phyloP scores from a whole-genome alignment of 139 green algal species.

The Tetradesmus obliquus region DNA sequence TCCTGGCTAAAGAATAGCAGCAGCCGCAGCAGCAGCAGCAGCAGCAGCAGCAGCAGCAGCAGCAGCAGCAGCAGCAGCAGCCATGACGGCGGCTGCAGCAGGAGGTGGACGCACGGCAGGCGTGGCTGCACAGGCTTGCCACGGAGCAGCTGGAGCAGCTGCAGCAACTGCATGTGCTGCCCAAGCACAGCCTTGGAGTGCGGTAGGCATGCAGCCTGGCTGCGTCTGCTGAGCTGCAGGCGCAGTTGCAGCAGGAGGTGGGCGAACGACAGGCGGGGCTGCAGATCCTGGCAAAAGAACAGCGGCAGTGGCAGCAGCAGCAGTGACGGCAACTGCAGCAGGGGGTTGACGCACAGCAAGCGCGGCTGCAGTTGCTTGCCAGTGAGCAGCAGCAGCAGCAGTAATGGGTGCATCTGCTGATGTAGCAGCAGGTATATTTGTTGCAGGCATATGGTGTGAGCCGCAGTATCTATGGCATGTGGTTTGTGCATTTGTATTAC shows the following conservation, averaged over 20 bases:
- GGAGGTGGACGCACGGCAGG: not conserved
- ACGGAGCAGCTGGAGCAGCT: not conserved
- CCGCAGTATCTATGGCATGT: too few species aligned
- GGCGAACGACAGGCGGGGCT: not conserved
- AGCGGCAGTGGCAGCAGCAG: not conserved
- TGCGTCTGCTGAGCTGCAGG: not conserved
- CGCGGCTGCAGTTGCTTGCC: too few species aligned
- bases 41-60: not conserved
- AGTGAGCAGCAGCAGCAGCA: too few species aligned
- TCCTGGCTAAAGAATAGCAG: constrained; percentile 21
- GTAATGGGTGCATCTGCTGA: too few species aligned
- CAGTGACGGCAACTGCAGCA: not conserved
- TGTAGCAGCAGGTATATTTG: too few species aligned
- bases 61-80: not conserved
- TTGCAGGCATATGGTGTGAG: too few species aligned
- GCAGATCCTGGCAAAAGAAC: not conserved
- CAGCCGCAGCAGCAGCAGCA: not conserved
- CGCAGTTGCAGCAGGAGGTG: not conserved
- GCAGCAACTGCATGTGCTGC: not conserved
- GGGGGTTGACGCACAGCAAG: not conserved
- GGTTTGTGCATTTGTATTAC: too few species aligned
- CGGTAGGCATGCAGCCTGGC: not conserved
- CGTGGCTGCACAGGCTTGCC: not conserved
- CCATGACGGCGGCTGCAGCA: not conserved
- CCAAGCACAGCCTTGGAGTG: too few species aligned